Evolutionary conservation across 352 stramenopile species (phyloP), one percentile per base, ranked within the genome.

Genomic region (Aphanomyces stellatus): DNA sequence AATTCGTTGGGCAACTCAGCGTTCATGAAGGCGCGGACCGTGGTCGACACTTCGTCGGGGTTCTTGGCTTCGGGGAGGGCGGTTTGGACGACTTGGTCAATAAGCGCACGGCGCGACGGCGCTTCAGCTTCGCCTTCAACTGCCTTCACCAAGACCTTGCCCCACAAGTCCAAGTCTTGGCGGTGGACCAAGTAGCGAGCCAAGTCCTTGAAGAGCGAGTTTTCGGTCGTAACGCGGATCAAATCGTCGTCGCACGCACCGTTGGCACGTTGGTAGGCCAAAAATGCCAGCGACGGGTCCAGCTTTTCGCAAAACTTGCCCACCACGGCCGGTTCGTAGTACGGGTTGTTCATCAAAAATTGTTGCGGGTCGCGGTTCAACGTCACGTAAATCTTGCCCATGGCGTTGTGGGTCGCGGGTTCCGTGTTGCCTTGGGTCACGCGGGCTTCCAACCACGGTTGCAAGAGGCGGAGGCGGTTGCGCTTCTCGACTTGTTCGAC

Each of bases 321-420:
- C 37, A 99, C 83, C 48, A 99, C 95, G 69, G 96, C 92, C 24
- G 97, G 97, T 75, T 99, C 96, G 82, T 99, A 99, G 75, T 99
- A 99, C 90, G 99, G 98, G 82, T 99, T 99, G 88, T 99, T 99
- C 42, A 90, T 92, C 76, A 99, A 84, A 80, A 99, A 99, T 66
- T 98, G 91, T 76, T 99, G 96, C 8, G 98, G 96, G 69, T 99
- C 97, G 73, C 97, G 95, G 85, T 99, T 99, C 65, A 99, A 81
- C 35, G 97, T 99, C 53, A 99, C 96, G 87, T 99, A 99, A 79
- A 99, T 99, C 90, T 99, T 99, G 77, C 97, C 98, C 51, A 99
- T 94, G 40, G 97, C 97, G 76, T 99, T 99, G 87, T 99, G 98
- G 17, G 97, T 99, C 35, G 96, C 96, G 28, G 95, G 95, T 73